phyloP scores from a whole-genome alignment of 1,284 basidiomycete genomes.

The Pholiota adiposa region DNA sequence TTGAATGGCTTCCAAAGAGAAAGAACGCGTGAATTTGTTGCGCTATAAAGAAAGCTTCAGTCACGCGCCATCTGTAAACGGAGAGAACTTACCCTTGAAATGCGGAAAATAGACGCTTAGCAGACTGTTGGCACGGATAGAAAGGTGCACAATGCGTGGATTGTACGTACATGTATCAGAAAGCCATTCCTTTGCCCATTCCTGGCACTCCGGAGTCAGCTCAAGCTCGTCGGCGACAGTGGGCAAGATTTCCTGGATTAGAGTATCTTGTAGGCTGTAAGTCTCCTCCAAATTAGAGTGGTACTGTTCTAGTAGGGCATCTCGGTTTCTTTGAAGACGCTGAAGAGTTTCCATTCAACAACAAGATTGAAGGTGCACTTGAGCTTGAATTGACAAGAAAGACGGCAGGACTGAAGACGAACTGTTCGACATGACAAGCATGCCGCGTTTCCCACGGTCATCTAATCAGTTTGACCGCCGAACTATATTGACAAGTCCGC shows the following conservation, averaged over 20 bases:
- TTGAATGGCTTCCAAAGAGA: conserved; percentile 63
- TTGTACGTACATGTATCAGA: conserved; percentile 56
- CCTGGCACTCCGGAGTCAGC: conserved; percentile 46
- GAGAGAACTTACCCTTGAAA: conserved; percentile 54
- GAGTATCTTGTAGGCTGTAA: conserved; percentile 48
- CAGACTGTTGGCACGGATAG: conserved; percentile 19
- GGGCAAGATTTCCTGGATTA: conserved; percentile 61
- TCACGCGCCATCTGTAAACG: conserved; percentile 4
- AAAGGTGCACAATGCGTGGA: conserved; percentile 12
- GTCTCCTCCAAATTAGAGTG: conserved; percentile 49
- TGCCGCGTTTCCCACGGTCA: conserved; percentile 21
- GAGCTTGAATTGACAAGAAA: conserved; percentile 8
- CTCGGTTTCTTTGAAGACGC: conserved; percentile 43
- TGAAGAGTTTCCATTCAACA: conserved; percentile 39
- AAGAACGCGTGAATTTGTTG: conserved; percentile 66
- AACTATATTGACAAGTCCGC: neutral
- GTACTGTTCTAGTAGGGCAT: conserved; percentile 49
- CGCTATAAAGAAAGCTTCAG: conserved; percentile 44
- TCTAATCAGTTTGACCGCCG: conserved; percentile 1
- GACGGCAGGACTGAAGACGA: neutral
- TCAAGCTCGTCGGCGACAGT: conserved; percentile 60
- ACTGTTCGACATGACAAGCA: conserved; percentile 13
- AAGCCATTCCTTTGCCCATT: conserved; percentile 63
- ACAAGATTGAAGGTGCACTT: neutral
- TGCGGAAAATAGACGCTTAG: conserved; percentile 67